Evolutionary conservation across 2,329 filamentous ascomycete genomes (phyloP), one percentile per base, ranked within the genome.

Genomic region (Colletotrichum limetticola): DNA sequence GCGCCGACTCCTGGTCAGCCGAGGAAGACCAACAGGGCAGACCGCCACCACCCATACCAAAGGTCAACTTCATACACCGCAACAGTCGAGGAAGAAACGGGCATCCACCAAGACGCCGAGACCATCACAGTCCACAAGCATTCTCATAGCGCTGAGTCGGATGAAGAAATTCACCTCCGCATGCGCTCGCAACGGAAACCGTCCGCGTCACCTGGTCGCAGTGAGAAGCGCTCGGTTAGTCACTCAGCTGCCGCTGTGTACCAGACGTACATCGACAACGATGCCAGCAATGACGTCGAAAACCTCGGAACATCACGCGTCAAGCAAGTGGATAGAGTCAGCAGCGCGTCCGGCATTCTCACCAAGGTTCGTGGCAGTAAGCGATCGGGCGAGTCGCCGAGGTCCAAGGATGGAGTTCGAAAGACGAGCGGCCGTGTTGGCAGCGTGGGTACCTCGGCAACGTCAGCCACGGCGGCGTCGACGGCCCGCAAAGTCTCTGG

Each of bases 1-100:
- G 96, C 95, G 0, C 97, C 97, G 3, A 99, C 97, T 5, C 97
- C 97, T 0, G 97, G 97, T 2, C 97, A 99, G 82, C 97, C 97
- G 32, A 91, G 97, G 74, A 98, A 99, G 87, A 93, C 93, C 19
- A 92, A 92, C 76, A 91, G 94, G 69, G 89, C 91, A 72, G 94
- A 95, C 78, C 91, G 93, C 30, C 93, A 94, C 77, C 90, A 95
- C 81, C 91, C 93, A 12, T 94, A 95, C 82, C 84, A 91, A 64
- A 88, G 92, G 69, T 88, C 87, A 28, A 82, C 86, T 76, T 80
- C 89, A 35, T 81, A 84, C 63, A 83, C 84, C 28, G 81, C 82
- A 8, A 80, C 82, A 8, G 78, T 81, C 2, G 85, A 85, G 68
- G 89, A 89, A 74, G 85, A 89, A 73, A 87, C 89, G 57, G 86